phyloP scores from a whole-genome alignment of 371 early-diverging fungal species.

The Saksenaea vasiformis region DNA sequence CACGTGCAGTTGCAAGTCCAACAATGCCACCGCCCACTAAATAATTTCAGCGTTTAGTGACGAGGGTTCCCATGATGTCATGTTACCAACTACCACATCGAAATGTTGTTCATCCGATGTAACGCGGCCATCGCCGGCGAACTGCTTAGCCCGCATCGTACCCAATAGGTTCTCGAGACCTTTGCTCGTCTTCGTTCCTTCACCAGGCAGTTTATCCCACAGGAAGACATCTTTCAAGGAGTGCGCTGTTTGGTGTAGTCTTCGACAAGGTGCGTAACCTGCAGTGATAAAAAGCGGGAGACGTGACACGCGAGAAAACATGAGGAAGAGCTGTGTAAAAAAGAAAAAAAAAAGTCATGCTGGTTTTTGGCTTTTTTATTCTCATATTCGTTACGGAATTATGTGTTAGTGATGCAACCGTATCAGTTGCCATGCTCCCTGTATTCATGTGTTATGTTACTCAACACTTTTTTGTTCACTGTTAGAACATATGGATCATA shows the following conservation, averaged over 20 bases:
- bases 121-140: constrained; percentile 15
- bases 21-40: constrained; percentile 51
- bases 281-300: background rate
- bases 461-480: too few species aligned
- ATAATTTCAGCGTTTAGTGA: background rate
- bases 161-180: constrained; percentile 32
- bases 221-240: constrained; percentile 10
- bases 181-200: constrained; percentile 24
- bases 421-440: background rate
- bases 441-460: too few species aligned
- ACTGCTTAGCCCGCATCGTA: constrained; percentile 27
- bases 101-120: constrained; percentile 29
- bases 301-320: background rate
- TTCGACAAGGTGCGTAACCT: background rate
- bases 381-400: background rate
- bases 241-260: background rate
- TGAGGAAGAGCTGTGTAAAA: background rate
- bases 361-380: background rate
- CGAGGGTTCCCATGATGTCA: background rate
- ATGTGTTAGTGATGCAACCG: background rate
- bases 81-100: constrained; percentile 31
- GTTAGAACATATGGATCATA: too few species aligned
- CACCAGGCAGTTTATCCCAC: constrained; percentile 38
- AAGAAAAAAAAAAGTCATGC: background rate
- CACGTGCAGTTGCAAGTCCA: constrained; percentile 51